Evolutionary conservation across 2,329 filamentous ascomycete genomes (phyloP).

Genomic region (Pleurostoma richardsiae): DNA sequence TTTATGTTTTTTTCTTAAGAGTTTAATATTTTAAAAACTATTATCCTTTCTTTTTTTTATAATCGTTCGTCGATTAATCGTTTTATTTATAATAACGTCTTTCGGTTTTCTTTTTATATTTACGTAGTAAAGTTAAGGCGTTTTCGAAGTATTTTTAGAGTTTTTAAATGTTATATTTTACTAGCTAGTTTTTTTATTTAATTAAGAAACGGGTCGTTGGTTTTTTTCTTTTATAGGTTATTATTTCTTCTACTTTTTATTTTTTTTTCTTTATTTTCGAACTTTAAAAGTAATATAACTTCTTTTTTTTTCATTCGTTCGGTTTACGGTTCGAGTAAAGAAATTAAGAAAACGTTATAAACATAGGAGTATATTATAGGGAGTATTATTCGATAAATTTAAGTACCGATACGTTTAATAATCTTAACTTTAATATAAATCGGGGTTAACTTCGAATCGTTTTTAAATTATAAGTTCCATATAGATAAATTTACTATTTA

Average conservation of each 20-base stretch:
- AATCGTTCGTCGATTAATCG: too few species aligned
- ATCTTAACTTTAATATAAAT: neutral
- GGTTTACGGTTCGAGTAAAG: neutral
- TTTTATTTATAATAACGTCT: too few species aligned
- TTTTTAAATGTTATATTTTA: neutral
- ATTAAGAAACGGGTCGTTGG: neutral
- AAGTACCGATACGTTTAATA: neutral
- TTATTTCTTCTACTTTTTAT: neutral
- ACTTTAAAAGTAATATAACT: neutral
- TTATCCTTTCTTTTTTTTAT: too few species aligned
- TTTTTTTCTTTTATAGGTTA: neutral
- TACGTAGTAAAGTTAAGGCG: neutral
- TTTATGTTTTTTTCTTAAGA: too few species aligned
- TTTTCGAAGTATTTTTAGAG: neutral
- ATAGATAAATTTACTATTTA: conserved; percentile 6
- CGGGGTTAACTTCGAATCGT: neutral
- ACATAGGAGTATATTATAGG: neutral
- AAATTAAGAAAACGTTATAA: neutral
- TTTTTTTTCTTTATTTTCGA: neutral
- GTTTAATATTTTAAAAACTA: too few species aligned
- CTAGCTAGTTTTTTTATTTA: neutral
- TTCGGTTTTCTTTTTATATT: neutral
- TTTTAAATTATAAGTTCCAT: neutral
- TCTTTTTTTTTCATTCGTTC: neutral
- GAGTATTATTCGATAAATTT: neutral